Percentiles rank a stretch among this genome's conserved stretches.
phyloP scores from a whole-genome alignment of 768 basidiomycete genomes.

The Boletus pseudo-olivaceus region DNA sequence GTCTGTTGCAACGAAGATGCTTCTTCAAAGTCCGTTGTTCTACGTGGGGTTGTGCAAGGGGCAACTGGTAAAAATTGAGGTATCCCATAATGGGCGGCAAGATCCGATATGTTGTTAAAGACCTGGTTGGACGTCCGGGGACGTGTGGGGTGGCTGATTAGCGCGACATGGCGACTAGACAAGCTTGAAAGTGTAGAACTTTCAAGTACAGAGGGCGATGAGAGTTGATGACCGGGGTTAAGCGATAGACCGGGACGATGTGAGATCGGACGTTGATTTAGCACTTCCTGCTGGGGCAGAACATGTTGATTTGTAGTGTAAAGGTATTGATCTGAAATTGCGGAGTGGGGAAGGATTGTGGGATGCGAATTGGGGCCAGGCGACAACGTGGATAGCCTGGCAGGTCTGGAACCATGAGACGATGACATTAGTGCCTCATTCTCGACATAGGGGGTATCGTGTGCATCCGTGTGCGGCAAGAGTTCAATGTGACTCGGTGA shows the following conservation, averaged over 20 bases:
- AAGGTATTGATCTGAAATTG: slow-evolving; percentile 49
- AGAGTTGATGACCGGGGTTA: slow-evolving; percentile 39
- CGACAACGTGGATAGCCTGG: slow-evolving; percentile 53
- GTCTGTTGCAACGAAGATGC: slow-evolving; percentile 24
- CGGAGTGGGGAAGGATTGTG: slow-evolving; percentile 29
- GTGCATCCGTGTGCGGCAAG: slow-evolving; percentile 20
- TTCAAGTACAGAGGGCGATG: slow-evolving; percentile 42
- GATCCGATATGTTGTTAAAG: slow-evolving; percentile 61
- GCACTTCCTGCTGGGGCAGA: slow-evolving; percentile 30
- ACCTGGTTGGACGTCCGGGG: slow-evolving; percentile 65
- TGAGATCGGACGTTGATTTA: slow-evolving; percentile 48
- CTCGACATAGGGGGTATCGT: slow-evolving; percentile 28
- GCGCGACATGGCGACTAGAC: slow-evolving; percentile 50
- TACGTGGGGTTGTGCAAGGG: slow-evolving; percentile 55
- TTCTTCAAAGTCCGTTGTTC: slow-evolving; percentile 35
- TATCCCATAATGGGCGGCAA: slow-evolving; percentile 77
- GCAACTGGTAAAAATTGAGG: slow-evolving; percentile 67
- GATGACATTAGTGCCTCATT: slow-evolving; percentile 43
- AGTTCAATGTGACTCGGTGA: slow-evolving; percentile 22
- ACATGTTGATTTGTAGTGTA: slow-evolving; percentile 44
- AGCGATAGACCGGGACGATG: slow-evolving; percentile 36
- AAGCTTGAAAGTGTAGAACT: slow-evolving; percentile 52
- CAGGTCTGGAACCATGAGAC: slow-evolving; percentile 48
- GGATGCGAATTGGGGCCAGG: slow-evolving; percentile 30
- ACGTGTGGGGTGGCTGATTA: slow-evolving; percentile 55